phyloP scores from a whole-genome alignment of 163 green algal species.

The Chlorella variabilis region DNA sequence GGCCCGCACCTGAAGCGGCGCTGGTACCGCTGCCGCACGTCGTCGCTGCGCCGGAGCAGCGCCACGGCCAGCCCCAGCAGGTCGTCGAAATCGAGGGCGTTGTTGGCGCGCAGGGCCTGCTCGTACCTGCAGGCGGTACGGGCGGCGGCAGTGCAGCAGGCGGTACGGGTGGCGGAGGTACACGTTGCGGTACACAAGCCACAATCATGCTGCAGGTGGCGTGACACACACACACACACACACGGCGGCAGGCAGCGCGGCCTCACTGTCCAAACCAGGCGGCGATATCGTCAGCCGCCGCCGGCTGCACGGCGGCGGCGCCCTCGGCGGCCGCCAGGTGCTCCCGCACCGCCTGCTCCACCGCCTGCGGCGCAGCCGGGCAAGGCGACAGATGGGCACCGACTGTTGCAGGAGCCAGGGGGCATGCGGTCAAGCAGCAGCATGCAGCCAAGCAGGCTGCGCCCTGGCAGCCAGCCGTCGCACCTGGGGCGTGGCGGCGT shows the following conservation, averaged over 20 bases:
- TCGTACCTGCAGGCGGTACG: constrained; percentile 23
- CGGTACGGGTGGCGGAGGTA: too few relatives aligned
- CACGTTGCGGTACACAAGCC: too few relatives aligned
- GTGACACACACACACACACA: too few relatives aligned
- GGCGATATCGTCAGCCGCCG: background rate
- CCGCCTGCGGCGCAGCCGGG: background rate
- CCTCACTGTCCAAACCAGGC: constrained; percentile 23
- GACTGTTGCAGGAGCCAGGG: too few relatives aligned
- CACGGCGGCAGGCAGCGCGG: too few relatives aligned
- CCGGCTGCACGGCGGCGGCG: background rate
- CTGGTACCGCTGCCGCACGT: constrained; percentile 18
- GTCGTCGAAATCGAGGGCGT: constrained; percentile 71
- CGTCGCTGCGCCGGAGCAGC: constrained; percentile 36
- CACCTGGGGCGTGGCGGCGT: constrained; percentile 25
- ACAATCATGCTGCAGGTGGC: too few relatives aligned
- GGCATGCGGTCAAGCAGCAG: too few relatives aligned
- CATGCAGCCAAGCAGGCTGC: too few relatives aligned
- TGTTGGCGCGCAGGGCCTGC: constrained; percentile 7
- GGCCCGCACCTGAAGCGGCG: constrained; percentile 31
- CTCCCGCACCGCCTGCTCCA: background rate
- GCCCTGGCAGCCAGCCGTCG: background rate
- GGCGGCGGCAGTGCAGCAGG: background rate
- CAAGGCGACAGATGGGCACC: too few relatives aligned
- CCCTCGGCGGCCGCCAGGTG: background rate
- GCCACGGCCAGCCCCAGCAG: constrained; percentile 56